Evolutionary conservation across 768 basidiomycete genomes (phyloP).

Genomic region (Mycena crocata): DNA sequence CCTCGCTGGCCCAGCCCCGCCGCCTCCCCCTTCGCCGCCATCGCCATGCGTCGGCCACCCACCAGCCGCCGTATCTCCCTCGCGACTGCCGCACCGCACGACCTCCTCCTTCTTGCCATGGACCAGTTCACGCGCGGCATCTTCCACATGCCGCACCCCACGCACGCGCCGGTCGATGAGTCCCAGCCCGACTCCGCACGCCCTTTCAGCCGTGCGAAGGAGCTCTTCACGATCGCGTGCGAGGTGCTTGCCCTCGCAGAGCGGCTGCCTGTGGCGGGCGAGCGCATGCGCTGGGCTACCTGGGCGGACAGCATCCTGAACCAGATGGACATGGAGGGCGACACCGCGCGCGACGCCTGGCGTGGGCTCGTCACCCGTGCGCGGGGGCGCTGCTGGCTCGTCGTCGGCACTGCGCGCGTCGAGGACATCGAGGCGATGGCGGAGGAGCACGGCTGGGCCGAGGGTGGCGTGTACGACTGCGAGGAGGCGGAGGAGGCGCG

Average conservation of each 20-base stretch:
- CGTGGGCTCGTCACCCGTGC: constrained; percentile 56
- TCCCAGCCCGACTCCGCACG: constrained; percentile 30
- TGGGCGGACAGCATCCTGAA: constrained; percentile 72
- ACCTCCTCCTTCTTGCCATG: constrained; percentile 70
- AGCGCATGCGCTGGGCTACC: constrained; percentile 66
- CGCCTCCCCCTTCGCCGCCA: constrained; percentile 63
- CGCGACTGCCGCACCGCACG: constrained; percentile 54
- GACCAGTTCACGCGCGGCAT: constrained; percentile 79
- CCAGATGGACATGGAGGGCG: constrained; percentile 74
- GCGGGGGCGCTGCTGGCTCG: constrained; percentile 66
- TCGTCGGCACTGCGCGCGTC: constrained; percentile 64
- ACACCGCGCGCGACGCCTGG: constrained; percentile 58
- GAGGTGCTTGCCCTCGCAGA: constrained; percentile 72
- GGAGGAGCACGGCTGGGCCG: no score
- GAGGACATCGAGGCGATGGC: constrained; percentile 65
- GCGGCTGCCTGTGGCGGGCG: constrained; percentile 56
- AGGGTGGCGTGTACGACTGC: constrained; percentile 59
- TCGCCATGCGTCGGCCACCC: constrained; percentile 61
- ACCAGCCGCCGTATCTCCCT: constrained; percentile 62
- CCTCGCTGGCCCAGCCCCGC: constrained; percentile 58
- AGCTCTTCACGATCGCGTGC: constrained; percentile 72
- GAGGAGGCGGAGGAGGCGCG: constrained; percentile 69
- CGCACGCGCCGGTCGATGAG: no score
- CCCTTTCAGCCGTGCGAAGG: constrained; percentile 66
- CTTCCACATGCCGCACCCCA: constrained; percentile 75